Percentiles rank a stretch among this genome's conserved stretches.
phyloP scores from a whole-genome alignment of 1,284 basidiomycete species.

The Trichosporon sp. region DNA sequence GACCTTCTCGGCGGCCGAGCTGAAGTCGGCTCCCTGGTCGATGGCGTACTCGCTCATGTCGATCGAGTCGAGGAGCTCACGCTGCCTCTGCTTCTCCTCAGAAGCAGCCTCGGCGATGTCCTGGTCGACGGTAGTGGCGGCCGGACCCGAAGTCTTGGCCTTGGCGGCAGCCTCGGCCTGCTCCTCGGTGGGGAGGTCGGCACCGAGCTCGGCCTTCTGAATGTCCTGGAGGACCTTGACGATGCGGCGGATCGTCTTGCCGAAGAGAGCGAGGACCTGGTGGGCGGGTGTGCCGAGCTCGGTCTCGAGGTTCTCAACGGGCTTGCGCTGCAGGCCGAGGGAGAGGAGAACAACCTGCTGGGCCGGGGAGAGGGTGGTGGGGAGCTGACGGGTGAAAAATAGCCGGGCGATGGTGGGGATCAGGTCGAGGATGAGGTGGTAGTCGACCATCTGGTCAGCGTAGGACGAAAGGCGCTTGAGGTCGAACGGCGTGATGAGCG shows the following conservation, averaged over 20 bases:
- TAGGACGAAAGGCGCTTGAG: conserved; percentile 94
- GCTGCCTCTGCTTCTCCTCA: conserved; percentile 56
- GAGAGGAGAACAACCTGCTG: conserved; percentile 85
- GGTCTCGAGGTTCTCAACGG: conserved; percentile 82
- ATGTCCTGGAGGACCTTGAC: conserved; percentile 73
- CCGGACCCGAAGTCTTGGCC: conserved; percentile 4
- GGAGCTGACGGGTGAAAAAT: conserved; percentile 75
- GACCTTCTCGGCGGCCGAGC: conserved; percentile 66
- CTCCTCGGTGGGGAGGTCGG: conserved; percentile 52
- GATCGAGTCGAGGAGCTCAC: conserved; percentile 76
- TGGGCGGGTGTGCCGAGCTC: conserved; percentile 65
- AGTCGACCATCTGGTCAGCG: conserved; percentile 92
- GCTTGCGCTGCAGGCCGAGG: conserved; percentile 86
- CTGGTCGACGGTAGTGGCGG: conserved; percentile 52
- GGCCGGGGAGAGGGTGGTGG: conserved; percentile 65
- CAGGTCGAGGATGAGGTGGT: conserved; percentile 91
- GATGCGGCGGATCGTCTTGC: conserved; percentile 83
- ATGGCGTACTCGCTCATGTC: conserved; percentile 84
- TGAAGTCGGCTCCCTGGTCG: conserved; percentile 68
- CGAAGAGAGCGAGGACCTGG: conserved; percentile 85
- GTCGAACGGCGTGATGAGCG: conserved; percentile 84
- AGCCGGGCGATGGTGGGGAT: conserved; percentile 73
- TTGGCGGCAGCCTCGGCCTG: not conserved
- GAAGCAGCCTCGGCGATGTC: conserved; percentile 57
- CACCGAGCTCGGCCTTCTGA: conserved; percentile 70